A percentile compares a stretch with the other conserved stretches of the same genome.
phyloP scores from a whole-genome alignment of 306 rosid species.

The Medicago truncatula region MtrunA17r5.0-ANR NC_053043.1:12545001-12545500 shows the following conservation, averaged over 20 bases:
- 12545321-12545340: background rate
- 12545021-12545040: conserved; percentile 30
- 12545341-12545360: background rate
- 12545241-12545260: background rate
- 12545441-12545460: too few species aligned
- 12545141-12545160: background rate
- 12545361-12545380: background rate
- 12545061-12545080: conserved; percentile 2
- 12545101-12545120: background rate
- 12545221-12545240: background rate
- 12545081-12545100: background rate
- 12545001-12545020: conserved; percentile 66
- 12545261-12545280: background rate
- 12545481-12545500: too few species aligned
- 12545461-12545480: too few species aligned
- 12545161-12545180: too few species aligned
- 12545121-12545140: background rate
- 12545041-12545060: conserved; percentile 24
- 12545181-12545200: too few species aligned
- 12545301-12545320: background rate
- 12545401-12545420: too few species aligned
- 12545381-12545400: too few species aligned
- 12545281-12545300: background rate
- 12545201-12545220: too few species aligned
- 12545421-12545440: too few species aligned